Percentiles rank a stretch among this genome's conserved stretches.
Evolutionary conservation across 345 rosid genomes (phyloP).

Genomic region (Sonneratia alba): DNA sequence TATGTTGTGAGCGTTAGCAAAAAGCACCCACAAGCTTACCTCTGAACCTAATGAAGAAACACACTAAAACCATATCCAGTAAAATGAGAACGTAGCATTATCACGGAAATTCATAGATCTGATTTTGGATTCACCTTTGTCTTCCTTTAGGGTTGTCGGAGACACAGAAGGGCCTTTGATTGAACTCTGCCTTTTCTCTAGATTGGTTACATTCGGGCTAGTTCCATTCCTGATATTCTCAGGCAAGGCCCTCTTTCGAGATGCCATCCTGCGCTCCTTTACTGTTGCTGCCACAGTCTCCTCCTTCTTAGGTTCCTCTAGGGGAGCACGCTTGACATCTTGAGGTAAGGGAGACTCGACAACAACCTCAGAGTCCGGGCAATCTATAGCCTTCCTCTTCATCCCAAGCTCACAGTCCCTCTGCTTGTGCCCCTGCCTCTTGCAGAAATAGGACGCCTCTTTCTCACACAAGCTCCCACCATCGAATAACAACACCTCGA

Average conservation of each 20-base stretch:
- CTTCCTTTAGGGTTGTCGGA: background rate
- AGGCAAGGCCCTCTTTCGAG: background rate
- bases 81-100: background rate
- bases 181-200: background rate
- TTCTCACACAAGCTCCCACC: constrained; percentile 58
- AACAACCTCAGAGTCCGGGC: background rate
- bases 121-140: background rate
- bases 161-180: background rate
- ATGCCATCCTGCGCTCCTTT: background rate
- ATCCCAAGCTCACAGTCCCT: constrained; percentile 16
- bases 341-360: background rate
- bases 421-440: constrained; percentile 30
- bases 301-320: background rate
- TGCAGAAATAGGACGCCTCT: constrained; percentile 49
- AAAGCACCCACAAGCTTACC: background rate
- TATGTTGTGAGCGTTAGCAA: background rate
- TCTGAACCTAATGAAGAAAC: background rate
- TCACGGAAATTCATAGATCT: background rate
- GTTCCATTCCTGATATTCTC: background rate
- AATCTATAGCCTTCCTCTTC: constrained; percentile 18
- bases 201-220: background rate
- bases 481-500: constrained; percentile 59
- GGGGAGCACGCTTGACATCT: background rate
- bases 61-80: background rate
- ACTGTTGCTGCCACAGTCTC: background rate